Conservation (phyloP, 208 protist genomes). For the Leishmania major region DNA sequence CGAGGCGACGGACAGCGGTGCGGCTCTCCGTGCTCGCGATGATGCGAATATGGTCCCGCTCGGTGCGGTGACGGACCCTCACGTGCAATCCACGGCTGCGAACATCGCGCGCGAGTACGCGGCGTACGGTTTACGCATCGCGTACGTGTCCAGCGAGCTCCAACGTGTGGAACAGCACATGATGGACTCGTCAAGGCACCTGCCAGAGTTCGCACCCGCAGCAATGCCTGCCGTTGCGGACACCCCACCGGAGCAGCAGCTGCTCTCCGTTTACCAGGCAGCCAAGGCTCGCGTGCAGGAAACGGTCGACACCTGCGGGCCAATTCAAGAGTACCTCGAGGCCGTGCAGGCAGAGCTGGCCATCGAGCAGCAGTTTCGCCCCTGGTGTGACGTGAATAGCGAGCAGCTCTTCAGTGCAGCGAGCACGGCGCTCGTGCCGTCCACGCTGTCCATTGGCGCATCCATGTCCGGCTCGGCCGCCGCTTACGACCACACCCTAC, state of each 20-base stretch:
- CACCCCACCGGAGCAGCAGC: slow-evolving; percentile 20
- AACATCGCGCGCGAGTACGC: slow-evolving; percentile 29
- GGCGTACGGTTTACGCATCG: slow-evolving; percentile 19
- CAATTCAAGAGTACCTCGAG: slow-evolving; percentile 34
- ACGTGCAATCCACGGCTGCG: slow-evolving; percentile 12
- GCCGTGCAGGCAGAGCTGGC: slow-evolving; percentile 35
- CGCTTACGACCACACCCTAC: not conserved
- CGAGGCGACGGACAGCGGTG: not conserved
- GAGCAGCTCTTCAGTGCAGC: slow-evolving; percentile 12
- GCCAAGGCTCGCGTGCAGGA: slow-evolving; percentile 20
- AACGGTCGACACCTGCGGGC: slow-evolving; percentile 9
- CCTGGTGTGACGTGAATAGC: slow-evolving; percentile 34
- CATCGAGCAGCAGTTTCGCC: slow-evolving; percentile 37
- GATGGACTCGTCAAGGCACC: not conserved
- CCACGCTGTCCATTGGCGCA: not conserved
- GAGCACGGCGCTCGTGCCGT: not conserved
- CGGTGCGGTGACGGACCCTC: slow-evolving; percentile 22
- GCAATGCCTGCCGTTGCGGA: not conserved
- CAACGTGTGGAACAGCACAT: slow-evolving; percentile 19
- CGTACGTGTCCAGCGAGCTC: slow-evolving; percentile 20
- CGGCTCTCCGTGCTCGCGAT: not conserved
- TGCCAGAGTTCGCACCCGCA: not conserved
- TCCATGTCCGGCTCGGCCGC: not conserved
- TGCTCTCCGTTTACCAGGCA: slow-evolving; percentile 13
- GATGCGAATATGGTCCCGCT: slow-evolving; percentile 6